A percentile compares a stretch with the other conserved stretches of the same genome.
These are phyloP conservation scores for Metroxylon sagu DNA, from an alignment of 176 grass and related monocot species.

Conservation along the genomic window DNA sequence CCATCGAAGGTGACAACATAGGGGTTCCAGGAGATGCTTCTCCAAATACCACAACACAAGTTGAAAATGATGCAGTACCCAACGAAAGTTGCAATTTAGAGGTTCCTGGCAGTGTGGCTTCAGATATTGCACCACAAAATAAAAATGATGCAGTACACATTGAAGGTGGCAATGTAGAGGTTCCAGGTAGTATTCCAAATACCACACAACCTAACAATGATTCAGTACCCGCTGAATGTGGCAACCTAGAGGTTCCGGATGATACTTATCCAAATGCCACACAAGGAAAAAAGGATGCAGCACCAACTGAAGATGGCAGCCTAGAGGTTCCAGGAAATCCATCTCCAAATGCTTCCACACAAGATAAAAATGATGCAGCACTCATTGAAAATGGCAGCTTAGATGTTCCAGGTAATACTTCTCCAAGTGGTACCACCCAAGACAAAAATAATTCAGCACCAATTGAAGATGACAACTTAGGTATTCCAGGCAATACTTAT, in stretches of 20 bases:
- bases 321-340: background rate
- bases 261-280: background rate
- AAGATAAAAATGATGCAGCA: constrained; percentile 2
- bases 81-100: background rate
- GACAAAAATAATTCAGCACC: background rate
- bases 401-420: constrained; percentile 21
- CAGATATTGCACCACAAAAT: background rate
- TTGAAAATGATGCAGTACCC: background rate
- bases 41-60: background rate
- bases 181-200: background rate
- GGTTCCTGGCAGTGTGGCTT: background rate
- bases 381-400: background rate
- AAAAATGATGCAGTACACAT: background rate
- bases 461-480: background rate
- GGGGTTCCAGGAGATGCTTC: background rate
- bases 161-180: background rate
- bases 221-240: background rate
- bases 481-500: background rate
- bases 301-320: background rate
- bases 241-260: background rate
- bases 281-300: background rate
- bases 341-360: too few relatives aligned
- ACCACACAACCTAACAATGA: background rate
- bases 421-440: background rate
- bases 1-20: background rate